phyloP scores from a whole-genome alignment of 441 rosid genomes.

The Rhodomyrtus psidioides region DNA sequence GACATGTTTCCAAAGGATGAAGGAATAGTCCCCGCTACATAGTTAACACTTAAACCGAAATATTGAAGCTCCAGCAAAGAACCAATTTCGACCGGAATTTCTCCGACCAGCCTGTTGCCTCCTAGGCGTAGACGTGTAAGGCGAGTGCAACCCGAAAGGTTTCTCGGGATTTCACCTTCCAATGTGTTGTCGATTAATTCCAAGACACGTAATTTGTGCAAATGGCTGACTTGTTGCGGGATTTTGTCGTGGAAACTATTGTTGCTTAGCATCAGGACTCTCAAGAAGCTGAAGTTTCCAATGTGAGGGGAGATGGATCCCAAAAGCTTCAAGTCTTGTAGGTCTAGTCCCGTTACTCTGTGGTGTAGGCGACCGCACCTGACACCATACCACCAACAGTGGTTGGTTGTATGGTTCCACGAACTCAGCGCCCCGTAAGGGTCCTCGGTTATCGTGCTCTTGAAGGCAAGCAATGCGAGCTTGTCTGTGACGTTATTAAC shows the following conservation, averaged over 20 bases:
- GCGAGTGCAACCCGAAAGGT: background rate
- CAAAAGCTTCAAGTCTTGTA: background rate
- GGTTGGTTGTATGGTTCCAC: background rate
- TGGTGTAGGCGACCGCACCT: background rate
- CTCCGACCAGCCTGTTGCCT: fast-evolving
- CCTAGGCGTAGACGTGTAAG: background rate
- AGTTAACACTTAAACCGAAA: fast-evolving
- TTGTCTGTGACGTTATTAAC: background rate
- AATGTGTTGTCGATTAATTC: background rate
- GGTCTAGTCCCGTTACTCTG: background rate
- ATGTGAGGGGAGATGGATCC: background rate
- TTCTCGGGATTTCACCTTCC: background rate
- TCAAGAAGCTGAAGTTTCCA: background rate
- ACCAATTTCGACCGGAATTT: background rate
- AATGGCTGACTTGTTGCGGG: background rate
- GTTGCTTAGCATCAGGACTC: background rate
- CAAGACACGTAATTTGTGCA: background rate
- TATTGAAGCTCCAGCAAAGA: fast-evolving
- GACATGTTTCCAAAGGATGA: background rate
- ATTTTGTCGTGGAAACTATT: background rate
- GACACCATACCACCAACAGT: background rate
- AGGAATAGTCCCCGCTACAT: fast-evolving
- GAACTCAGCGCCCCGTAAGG: background rate
- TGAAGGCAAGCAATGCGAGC: background rate
- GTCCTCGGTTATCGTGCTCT: background rate